phyloP scores from a whole-genome alignment of 371 early-diverging fungal species.

The Rhizomucor miehei region DNA sequence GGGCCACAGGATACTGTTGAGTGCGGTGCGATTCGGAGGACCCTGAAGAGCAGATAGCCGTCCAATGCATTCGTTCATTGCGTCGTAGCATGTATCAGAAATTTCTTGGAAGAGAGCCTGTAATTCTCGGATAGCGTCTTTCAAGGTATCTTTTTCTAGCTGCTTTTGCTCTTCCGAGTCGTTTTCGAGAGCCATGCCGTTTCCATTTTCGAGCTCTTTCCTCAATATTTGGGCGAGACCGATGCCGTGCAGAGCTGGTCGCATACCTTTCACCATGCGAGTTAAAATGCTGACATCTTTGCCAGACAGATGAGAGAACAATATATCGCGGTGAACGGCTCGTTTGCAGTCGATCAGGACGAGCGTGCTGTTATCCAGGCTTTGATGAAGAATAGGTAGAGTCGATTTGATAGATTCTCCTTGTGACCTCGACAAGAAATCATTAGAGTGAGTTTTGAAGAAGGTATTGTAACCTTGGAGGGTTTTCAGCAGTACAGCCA shows the following conservation, averaged over 20 bases:
- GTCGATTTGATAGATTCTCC: conserved; percentile 1
- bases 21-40: conserved; percentile 13
- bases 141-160: conserved; percentile 1
- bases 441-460: conserved; percentile 34
- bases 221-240: conserved; percentile 34
- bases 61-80: conserved; percentile 2
- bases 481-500: conserved; percentile 20
- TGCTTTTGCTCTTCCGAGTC: background rate
- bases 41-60: conserved; percentile 15
- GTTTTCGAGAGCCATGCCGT: background rate
- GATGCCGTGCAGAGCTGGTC: conserved; percentile 29
- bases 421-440: conserved; percentile 17
- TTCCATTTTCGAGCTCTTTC: conserved; percentile 10
- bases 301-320: conserved; percentile 26
- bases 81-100: conserved; percentile 4
- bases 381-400: conserved; percentile 23
- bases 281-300: conserved; percentile 32
- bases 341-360: conserved; percentile 42
- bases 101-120: conserved; percentile 8
- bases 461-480: conserved; percentile 23
- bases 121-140: conserved; percentile 1
- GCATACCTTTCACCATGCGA: conserved; percentile 22
- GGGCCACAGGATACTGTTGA: conserved; percentile 37
- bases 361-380: conserved; percentile 23
- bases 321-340: conserved; percentile 36